A percentile compares a stretch with the other conserved stretches of the same genome.
These are phyloP conservation scores for Amanita fuliginea DNA, from an alignment of 768 basidiomycete genomes.

Conservation along the genomic window DNA sequence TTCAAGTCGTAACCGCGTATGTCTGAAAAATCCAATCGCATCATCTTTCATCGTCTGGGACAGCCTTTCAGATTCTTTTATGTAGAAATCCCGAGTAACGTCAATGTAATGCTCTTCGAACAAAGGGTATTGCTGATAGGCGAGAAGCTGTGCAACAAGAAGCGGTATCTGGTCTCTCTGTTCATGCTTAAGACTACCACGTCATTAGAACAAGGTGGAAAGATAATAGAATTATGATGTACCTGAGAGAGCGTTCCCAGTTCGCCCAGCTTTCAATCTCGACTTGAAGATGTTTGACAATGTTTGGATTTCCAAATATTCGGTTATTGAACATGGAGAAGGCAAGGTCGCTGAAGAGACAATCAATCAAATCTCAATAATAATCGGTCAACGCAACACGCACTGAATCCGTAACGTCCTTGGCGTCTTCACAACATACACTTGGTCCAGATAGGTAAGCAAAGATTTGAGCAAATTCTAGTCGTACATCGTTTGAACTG, in stretches of 20 bases:
- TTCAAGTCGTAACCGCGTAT: slow-evolving; percentile 30
- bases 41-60: slow-evolving; percentile 25
- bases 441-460: slow-evolving; percentile 63
- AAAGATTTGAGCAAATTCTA: slow-evolving; percentile 52
- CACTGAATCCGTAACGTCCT: slow-evolving; percentile 35
- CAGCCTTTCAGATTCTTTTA: slow-evolving; percentile 32
- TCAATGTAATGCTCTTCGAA: slow-evolving; percentile 50
- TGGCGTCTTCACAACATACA: slow-evolving; percentile 37
- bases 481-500: background rate
- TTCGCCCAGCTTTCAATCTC: slow-evolving; percentile 41
- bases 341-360: slow-evolving; percentile 38
- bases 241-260: slow-evolving; percentile 40
- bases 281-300: slow-evolving; percentile 31
- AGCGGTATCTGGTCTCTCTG: slow-evolving; percentile 29
- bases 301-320: slow-evolving; percentile 37
- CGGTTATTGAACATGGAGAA: slow-evolving; percentile 37
- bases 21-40: slow-evolving; percentile 43
- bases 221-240: slow-evolving; percentile 1
- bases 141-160: slow-evolving; percentile 47
- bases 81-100: slow-evolving; percentile 42
- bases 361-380: slow-evolving; percentile 9
- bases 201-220: background rate
- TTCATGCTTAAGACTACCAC: slow-evolving; percentile 23
- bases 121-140: slow-evolving; percentile 44
- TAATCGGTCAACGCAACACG: slow-evolving; percentile 8